A percentile compares a stretch with the other conserved stretches of the same genome.
Evolutionary conservation across 129 eudicot genomes (phyloP).

Genomic region (Mikania micrantha): DNA sequence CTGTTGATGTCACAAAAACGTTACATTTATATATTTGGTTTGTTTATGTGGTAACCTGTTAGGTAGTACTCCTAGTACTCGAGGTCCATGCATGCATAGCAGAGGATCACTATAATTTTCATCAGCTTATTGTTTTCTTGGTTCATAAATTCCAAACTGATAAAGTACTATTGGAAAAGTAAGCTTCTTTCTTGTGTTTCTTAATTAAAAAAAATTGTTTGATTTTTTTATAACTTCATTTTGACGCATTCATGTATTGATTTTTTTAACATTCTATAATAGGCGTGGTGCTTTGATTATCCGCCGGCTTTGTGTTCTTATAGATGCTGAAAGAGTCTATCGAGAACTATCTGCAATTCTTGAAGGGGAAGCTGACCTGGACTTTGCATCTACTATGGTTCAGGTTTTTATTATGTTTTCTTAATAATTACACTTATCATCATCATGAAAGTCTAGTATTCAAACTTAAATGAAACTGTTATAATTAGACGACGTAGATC

Average conservation of each 20-base stretch:
- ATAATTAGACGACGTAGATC: neutral
- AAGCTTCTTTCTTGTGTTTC: slow-evolving; percentile 12
- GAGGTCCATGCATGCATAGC: slow-evolving; percentile 99
- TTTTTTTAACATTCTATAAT: slow-evolving; percentile 8
- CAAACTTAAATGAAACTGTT: neutral
- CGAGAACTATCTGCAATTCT: slow-evolving; percentile 81
- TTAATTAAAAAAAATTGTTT: neutral
- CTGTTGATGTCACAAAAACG: neutral
- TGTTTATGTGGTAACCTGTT: slow-evolving; percentile 17
- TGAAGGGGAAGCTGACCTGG: slow-evolving; percentile 77
- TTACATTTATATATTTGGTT: neutral
- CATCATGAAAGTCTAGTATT: neutral
- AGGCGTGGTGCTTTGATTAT: slow-evolving; percentile 93
- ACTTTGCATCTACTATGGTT: slow-evolving; percentile 89
- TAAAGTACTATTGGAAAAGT: slow-evolving; percentile 78
- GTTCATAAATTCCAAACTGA: slow-evolving; percentile 63
- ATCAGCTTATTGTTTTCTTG: slow-evolving; percentile 72
- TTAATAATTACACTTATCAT: neutral
- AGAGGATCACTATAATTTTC: slow-evolving; percentile 64
- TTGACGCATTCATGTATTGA: neutral
- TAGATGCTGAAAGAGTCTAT: slow-evolving; percentile 91
- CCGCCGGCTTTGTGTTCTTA: slow-evolving; percentile 87
- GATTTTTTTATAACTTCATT: neutral
- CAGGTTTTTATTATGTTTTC: slow-evolving; percentile 43
- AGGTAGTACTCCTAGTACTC: slow-evolving; percentile 92